Evolutionary conservation across 257 asterid species (phyloP).

Genomic region (Ligustrum vulgare): DNA sequence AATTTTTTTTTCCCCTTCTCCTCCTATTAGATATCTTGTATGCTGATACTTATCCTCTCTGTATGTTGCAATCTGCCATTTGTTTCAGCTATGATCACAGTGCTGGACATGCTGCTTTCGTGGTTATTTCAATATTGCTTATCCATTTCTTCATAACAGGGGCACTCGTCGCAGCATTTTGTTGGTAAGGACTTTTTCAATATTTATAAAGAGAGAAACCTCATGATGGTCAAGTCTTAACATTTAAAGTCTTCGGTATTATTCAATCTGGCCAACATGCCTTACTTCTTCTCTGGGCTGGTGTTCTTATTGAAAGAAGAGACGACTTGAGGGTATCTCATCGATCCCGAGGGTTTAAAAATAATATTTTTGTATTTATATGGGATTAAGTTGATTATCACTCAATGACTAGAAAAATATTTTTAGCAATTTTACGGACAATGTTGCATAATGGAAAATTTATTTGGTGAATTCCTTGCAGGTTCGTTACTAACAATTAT

Average conservation of each 20-base stretch:
- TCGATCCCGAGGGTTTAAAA: neutral
- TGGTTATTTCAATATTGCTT: conserved; percentile 77
- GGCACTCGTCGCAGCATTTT: conserved; percentile 83
- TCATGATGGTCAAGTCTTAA: neutral
- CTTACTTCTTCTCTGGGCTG: neutral
- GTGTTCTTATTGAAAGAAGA: neutral
- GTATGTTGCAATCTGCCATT: conserved; percentile 21
- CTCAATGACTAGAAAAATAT: neutral
- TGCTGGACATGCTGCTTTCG: conserved; percentile 85
- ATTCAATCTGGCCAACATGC: neutral
- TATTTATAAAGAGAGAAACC: neutral
- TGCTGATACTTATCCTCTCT: conserved; percentile 25
- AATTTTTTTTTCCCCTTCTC: too few species aligned
- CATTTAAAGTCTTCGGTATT: neutral
- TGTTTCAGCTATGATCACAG: conserved; percentile 90
- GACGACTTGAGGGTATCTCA: neutral
- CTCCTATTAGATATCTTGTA: neutral
- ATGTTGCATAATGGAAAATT: conserved; percentile 12
- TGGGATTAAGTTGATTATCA: conserved; percentile 10
- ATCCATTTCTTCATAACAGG: conserved; percentile 79
- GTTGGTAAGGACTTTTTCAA: conserved; percentile 60
- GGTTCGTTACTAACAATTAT: conserved; percentile 97
- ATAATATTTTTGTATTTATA: conserved; percentile 5
- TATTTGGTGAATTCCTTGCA: conserved; percentile 32
- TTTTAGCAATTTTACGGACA: neutral